These are phyloP conservation scores for Senna siamea DNA, from an alignment of 306 rosid species.

Conservation along the genomic window DNA sequence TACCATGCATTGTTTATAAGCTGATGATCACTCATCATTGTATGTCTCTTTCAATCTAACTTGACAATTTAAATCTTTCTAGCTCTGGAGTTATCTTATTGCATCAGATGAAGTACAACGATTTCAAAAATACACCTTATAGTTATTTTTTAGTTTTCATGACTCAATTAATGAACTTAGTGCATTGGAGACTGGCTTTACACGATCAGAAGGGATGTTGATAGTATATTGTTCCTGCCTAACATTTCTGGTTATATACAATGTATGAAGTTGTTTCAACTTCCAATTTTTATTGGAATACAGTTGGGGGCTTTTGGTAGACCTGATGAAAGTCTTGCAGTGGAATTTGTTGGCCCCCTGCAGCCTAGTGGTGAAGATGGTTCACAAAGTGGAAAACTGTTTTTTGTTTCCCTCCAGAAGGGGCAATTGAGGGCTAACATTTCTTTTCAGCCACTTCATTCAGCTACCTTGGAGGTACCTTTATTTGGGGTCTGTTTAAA, in stretches of 20 bases:
- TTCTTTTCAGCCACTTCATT: slow-evolving; percentile 68
- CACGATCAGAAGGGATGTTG: slow-evolving; percentile 4
- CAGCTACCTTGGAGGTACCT: slow-evolving; percentile 90
- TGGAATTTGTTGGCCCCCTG: slow-evolving; percentile 76
- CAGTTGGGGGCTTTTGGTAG: slow-evolving; percentile 92
- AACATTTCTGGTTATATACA: slow-evolving; percentile 17
- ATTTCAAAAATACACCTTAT: not conserved
- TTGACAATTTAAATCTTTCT: not conserved
- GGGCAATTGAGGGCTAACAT: slow-evolving; percentile 77
- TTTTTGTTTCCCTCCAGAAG: slow-evolving; percentile 77
- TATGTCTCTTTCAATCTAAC: not conserved
- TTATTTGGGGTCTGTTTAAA: slow-evolving; percentile 23
- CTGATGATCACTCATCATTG: not conserved
- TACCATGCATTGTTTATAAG: not conserved
- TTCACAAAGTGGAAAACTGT: slow-evolving; percentile 54
- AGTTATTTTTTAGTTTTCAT: not conserved
- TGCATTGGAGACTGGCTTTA: not conserved
- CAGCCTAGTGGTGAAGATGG: slow-evolving; percentile 61
- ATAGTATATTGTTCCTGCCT: not conserved
- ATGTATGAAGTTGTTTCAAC: slow-evolving; percentile 29
- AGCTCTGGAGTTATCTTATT: slow-evolving; percentile 27
- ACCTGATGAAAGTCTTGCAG: slow-evolving; percentile 84
- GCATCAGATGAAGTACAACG: slow-evolving; percentile 23
- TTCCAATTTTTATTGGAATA: slow-evolving; percentile 39
- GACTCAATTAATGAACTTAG: not conserved